These are phyloP conservation scores for Selaginella tamariscina DNA, from an alignment of 75 land plant species.

Conservation along the genomic window DNA sequence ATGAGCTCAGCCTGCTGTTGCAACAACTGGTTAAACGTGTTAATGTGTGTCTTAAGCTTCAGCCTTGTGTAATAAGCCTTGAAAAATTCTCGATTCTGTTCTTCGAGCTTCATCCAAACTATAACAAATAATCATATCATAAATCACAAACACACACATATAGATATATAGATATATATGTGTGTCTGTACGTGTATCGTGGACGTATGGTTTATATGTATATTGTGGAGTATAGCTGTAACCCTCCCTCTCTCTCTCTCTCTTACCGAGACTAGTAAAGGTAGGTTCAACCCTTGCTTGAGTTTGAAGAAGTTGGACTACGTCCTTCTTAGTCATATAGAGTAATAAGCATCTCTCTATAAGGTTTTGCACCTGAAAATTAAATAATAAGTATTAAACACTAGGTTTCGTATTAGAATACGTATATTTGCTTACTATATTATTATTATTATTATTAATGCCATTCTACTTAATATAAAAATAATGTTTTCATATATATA, in stretches of 20 bases:
- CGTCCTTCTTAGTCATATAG: constrained; percentile 64
- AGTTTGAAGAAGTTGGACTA: constrained; percentile 50
- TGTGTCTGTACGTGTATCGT: too few species aligned
- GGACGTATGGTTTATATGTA: too few species aligned
- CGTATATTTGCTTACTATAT: too few species aligned
- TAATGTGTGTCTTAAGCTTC: constrained; percentile 70
- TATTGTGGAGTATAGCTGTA: too few species aligned
- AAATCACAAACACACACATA: background rate
- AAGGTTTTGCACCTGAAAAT: constrained; percentile 57
- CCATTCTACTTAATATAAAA: too few species aligned
- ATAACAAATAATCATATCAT: too few species aligned
- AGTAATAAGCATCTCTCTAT: constrained; percentile 78
- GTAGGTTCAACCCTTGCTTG: constrained; percentile 76
- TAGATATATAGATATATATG: too few species aligned
- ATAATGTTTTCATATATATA: too few species aligned
- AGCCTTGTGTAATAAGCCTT: constrained; percentile 75
- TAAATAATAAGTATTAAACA: constrained; percentile 6
- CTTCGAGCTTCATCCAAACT: constrained; percentile 97
- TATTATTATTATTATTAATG: too few species aligned
- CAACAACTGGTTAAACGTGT: constrained; percentile 64
- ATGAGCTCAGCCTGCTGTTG: constrained; percentile 65
- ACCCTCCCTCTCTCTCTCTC: too few species aligned
- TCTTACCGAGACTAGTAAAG: constrained; percentile 59
- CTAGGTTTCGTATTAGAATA: too few species aligned
- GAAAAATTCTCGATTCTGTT: constrained; percentile 88